A percentile compares a stretch with the other conserved stretches of the same genome.
Evolutionary conservation across 192 early-diverging fungal species (phyloP).

Genomic region (Kappamyces sp.): DNA sequence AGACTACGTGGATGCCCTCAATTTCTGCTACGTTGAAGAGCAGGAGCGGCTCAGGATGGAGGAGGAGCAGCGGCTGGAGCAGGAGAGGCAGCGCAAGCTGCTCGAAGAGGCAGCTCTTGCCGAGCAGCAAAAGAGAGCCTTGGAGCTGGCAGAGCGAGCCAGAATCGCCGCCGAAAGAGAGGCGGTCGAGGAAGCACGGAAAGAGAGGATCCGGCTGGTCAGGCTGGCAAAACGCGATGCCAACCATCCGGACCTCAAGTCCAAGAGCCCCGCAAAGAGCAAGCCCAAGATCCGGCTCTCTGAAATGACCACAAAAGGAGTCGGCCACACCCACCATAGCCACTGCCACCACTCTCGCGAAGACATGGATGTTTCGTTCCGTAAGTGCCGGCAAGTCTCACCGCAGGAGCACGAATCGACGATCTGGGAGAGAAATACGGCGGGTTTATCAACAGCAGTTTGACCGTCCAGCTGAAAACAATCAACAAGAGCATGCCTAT

Average conservation of each 20-base stretch:
- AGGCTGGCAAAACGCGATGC: constrained; percentile 1
- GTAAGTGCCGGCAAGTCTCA: constrained; percentile 17
- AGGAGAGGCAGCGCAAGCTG: constrained; percentile 20
- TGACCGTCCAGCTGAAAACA: constrained; percentile 31
- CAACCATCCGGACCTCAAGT: not conserved
- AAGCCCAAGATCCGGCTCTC: constrained; percentile 1
- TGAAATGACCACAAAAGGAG: constrained; percentile 24
- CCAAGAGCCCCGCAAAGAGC: constrained; percentile 1
- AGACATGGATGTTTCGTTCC: constrained; percentile 30
- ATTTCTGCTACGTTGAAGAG: constrained; percentile 34
- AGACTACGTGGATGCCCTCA: constrained; percentile 36
- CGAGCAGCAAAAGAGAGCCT: constrained; percentile 11
- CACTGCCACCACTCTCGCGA: constrained; percentile 45
- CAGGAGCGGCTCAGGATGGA: constrained; percentile 25
- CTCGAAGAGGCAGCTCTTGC: constrained; percentile 28
- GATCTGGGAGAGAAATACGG: not conserved
- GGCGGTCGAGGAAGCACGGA: constrained; percentile 1
- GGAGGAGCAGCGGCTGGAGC: constrained; percentile 8
- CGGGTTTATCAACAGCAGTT: constrained; percentile 18
- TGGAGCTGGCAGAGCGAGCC: constrained; percentile 4
- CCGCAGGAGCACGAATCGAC: not conserved
- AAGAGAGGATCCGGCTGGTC: not conserved
- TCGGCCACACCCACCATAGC: constrained; percentile 41
- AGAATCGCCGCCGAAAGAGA: constrained; percentile 6
- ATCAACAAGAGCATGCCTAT: constrained; percentile 44